Conservation (phyloP, 2,329 filamentous ascomycete genomes). For the Penicillium sp. region DNA sequence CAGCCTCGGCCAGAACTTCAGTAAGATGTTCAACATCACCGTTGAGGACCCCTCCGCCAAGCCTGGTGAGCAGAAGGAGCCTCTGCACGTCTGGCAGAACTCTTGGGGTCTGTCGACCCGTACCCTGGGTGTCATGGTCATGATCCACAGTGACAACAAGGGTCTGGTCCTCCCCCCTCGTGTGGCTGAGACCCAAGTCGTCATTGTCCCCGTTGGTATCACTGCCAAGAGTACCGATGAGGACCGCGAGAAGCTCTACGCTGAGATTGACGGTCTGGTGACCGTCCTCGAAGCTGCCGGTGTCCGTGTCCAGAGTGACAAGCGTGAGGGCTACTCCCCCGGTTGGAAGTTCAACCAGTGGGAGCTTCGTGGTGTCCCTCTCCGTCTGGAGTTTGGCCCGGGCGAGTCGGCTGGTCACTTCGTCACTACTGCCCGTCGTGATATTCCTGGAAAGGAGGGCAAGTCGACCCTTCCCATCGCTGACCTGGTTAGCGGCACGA, state of each 20-base stretch:
- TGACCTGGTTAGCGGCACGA: constrained; percentile 74
- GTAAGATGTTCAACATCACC: constrained; percentile 98
- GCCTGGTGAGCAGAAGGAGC: constrained; percentile 62
- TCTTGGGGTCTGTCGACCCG: constrained; percentile 98
- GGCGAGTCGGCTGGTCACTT: constrained; percentile 88
- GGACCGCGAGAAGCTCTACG: constrained; percentile 75
- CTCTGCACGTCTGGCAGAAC: constrained; percentile 95
- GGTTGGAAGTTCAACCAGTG: constrained; percentile 99
- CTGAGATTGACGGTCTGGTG: constrained; percentile 74
- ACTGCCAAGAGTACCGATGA: constrained; percentile 85
- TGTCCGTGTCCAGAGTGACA: constrained; percentile 80
- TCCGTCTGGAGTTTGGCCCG: constrained; percentile 93
- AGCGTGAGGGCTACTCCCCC: constrained; percentile 87
- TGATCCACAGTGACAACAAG: constrained; percentile 96
- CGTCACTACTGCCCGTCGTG: constrained; percentile 84
- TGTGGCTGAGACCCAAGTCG: constrained; percentile 82
- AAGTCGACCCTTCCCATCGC: constrained; percentile 81
- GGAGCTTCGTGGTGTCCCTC: constrained; percentile 94
- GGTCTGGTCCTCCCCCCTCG: constrained; percentile 91
- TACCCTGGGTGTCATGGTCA: constrained; percentile 97
- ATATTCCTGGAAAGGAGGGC: constrained; percentile 68
- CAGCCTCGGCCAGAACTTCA: constrained; percentile 95
- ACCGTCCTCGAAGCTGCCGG: constrained; percentile 72
- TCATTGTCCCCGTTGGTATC: constrained; percentile 91
- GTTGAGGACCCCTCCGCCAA: constrained; percentile 84